These are phyloP conservation scores for Thymus quinquecostatus DNA, from an alignment of 257 asterid genomes.

Conservation along the genomic window DNA sequence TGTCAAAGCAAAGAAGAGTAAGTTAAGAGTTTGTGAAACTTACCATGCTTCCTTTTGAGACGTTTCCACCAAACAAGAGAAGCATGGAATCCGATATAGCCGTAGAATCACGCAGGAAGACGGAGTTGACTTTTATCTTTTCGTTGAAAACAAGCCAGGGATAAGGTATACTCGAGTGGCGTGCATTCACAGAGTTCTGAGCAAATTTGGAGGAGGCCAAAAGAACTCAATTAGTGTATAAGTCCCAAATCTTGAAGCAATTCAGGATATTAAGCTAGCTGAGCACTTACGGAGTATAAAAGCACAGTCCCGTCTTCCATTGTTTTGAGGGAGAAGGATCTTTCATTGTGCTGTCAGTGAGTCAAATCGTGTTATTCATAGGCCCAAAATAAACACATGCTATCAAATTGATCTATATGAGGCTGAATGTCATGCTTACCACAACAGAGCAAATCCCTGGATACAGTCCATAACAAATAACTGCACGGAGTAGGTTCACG, in stretches of 20 bases:
- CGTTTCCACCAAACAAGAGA: constrained; percentile 90
- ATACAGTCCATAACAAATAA: constrained; percentile 86
- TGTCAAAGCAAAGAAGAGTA: constrained; percentile 11
- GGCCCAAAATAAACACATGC: constrained; percentile 17
- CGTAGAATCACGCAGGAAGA: constrained; percentile 93
- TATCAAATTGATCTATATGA: constrained; percentile 9
- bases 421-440: constrained; percentile 53
- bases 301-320: constrained; percentile 95
- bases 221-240: constrained; percentile 15
- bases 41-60: constrained; percentile 67
- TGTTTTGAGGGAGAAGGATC: constrained; percentile 84
- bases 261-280: constrained; percentile 25
- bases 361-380: constrained; percentile 20
- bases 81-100: constrained; percentile 88
- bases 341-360: constrained; percentile 79
- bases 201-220: constrained; percentile 29
- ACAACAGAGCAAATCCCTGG: constrained; percentile 94
- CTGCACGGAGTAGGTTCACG: constrained; percentile 77
- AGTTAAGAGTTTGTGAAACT: constrained; percentile 28
- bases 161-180: constrained; percentile 68
- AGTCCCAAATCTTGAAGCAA: constrained; percentile 15
- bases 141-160: constrained; percentile 98
- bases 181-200: constrained; percentile 88
- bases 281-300: constrained; percentile 71
- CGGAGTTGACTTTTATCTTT: constrained; percentile 85